Base-by-base conservation (phyloP, 805 yeast genomes). In the Myxozyma lipomycoides region DNA sequence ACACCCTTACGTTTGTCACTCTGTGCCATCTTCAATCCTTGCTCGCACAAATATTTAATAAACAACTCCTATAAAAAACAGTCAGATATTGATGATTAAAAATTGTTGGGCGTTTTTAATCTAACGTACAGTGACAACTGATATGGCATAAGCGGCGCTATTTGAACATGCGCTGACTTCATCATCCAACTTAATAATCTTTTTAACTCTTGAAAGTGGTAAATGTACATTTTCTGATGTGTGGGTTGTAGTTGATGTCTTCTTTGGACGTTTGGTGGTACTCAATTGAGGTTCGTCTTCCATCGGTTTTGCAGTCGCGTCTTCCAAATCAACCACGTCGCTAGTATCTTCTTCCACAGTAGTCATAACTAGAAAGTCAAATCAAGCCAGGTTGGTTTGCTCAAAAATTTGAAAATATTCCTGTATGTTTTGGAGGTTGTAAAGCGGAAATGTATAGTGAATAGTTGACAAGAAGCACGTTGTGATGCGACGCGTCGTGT, bases 191-290 rank as follows among this genome's bases (percentile, higher is more conserved):
- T 57, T 61, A 26, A 61, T 49, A 35, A 61, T 56, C 45, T 47
- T 41, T 44, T 61, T 61, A 25, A 61, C 53, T 25, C 63, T 51
- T 12, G 64, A 46, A 15, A 61, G 50, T 18, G 64, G 64, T n/a
- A 35, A 21, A n/a, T 21, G 21, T 35, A 15, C 15, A n/a, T n/a
- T n/a, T n/a, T n/a, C n/a, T n/a, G n/a, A n/a, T 28, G 34, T 28
- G 10, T 10, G 34, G 15, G 12, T 28, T 28, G 34, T 28, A 15
- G 12, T 28, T 28, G 34, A 15, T 28, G 10, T 28, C 34, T 28
- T 28, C 34, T 28, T 28, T 15, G 15, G 12, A 15, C 12, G 12
- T 10, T 28, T 28, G 34, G 34, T 15, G 12, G 38, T 5, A 35
- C 38, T 35, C 38, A 12, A 28, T 28, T 12, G 12, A 9, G 7